A percentile compares a stretch with the other conserved stretches of the same genome.
phyloP scores from a whole-genome alignment of 805 yeast species.

The Metschnikowia aberdeeniae region DNA sequence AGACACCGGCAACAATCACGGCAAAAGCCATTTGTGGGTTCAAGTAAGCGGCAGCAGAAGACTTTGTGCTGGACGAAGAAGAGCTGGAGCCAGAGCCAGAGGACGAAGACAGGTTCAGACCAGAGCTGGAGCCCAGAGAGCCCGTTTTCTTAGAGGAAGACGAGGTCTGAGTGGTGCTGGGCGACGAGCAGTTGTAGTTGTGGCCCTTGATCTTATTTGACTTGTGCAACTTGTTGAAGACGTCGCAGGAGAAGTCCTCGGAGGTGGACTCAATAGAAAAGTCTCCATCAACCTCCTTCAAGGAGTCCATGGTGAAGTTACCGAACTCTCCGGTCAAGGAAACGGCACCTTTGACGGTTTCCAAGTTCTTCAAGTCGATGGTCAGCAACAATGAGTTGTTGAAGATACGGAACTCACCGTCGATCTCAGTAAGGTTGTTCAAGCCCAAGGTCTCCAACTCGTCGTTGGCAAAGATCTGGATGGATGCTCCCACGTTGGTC shows the following conservation, averaged over 20 bases:
- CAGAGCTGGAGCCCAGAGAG: slow-evolving; percentile 14
- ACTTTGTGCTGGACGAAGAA: slow-evolving; percentile 15
- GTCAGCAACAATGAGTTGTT: slow-evolving; percentile 38
- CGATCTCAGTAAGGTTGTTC: slow-evolving; percentile 29
- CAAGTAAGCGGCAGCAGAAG: slow-evolving; percentile 18
- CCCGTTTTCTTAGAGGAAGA: slow-evolving; percentile 11
- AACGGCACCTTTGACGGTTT: slow-evolving; percentile 39
- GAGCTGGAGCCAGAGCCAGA: slow-evolving; percentile 18
- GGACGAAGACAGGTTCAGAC: slow-evolving; percentile 20
- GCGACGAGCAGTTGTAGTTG: slow-evolving; percentile 40
- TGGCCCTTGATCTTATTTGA: slow-evolving; percentile 38
- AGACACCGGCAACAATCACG: slow-evolving; percentile 23
- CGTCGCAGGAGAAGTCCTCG: slow-evolving; percentile 36
- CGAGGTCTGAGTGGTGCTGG: slow-evolving; percentile 21
- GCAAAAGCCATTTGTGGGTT: slow-evolving; percentile 21
- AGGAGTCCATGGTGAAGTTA: slow-evolving; percentile 36
- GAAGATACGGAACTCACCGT: slow-evolving; percentile 39
- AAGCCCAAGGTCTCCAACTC: slow-evolving; percentile 32
- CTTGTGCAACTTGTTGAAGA: slow-evolving; percentile 31
- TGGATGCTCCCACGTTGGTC: slow-evolving; percentile 35
- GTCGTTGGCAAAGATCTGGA: slow-evolving; percentile 41
- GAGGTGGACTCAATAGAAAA: slow-evolving; percentile 32
- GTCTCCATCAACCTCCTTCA: slow-evolving; percentile 40
- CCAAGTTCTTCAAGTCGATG: slow-evolving; percentile 26
- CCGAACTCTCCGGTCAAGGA: slow-evolving; percentile 34